Conservation (phyloP, 441 rosid genomes). For the Croton laevigatus region DNA sequence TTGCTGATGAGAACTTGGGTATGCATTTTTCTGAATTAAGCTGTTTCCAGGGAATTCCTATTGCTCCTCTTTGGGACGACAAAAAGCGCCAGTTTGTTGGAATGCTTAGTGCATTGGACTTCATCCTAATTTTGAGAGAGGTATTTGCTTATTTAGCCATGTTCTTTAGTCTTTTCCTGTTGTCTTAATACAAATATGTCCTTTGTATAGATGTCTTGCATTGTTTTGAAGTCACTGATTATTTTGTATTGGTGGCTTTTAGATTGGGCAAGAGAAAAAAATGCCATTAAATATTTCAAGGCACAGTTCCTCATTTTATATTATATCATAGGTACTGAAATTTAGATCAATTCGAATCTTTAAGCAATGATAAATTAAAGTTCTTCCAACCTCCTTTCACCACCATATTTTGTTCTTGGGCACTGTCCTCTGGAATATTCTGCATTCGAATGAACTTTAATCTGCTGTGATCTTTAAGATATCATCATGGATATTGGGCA, state of each 20-base stretch:
- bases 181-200: constrained; percentile 7
- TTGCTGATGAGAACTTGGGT: constrained; percentile 24
- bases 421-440: background rate
- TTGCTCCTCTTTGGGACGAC: constrained; percentile 72
- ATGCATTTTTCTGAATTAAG: constrained; percentile 32
- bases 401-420: background rate
- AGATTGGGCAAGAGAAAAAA: background rate
- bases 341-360: background rate
- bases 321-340: background rate
- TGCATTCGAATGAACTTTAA: background rate
- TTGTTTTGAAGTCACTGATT: background rate
- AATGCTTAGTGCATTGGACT: constrained; percentile 58
- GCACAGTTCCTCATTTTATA: background rate
- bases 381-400: background rate
- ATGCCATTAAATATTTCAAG: no score
- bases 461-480: background rate
- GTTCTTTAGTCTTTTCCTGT: background rate
- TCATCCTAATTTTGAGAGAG: constrained; percentile 62
- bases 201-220: background rate
- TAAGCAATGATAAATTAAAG: background rate
- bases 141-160: constrained; percentile 25
- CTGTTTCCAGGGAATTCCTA: constrained; percentile 57
- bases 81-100: constrained; percentile 52
- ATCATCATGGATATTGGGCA: background rate
- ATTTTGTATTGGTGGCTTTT: background rate